phyloP scores from a whole-genome alignment of 139 green algal genomes.

The Chlamydomonas urium region DNA sequence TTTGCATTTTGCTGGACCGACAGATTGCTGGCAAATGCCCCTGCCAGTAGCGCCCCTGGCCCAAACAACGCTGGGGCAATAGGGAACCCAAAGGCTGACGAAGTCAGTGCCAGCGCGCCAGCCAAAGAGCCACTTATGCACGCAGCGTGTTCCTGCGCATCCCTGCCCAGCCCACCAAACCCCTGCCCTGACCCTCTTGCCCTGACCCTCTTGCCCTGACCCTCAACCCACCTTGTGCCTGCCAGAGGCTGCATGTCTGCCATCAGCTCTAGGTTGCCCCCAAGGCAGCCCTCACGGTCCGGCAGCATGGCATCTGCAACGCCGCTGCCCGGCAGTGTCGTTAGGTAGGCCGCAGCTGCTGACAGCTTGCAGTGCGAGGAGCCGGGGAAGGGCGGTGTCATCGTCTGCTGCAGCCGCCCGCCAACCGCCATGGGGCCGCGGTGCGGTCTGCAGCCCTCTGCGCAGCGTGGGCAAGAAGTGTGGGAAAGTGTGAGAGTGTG shows the following conservation, averaged over 20 bases:
- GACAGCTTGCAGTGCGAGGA: slow-evolving; percentile 4
- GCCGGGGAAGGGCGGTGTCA: neutral
- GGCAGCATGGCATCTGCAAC: neutral
- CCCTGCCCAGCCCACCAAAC: too few species aligned
- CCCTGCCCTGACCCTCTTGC: too few species aligned
- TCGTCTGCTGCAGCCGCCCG: slow-evolving; percentile 41
- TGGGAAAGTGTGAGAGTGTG: neutral
- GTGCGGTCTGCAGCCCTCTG: neutral
- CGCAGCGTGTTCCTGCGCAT: too few species aligned
- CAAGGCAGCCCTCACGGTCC: slow-evolving; percentile 9
- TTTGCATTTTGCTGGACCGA: too few species aligned
- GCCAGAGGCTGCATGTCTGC: slow-evolving; percentile 10
- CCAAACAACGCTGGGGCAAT: too few species aligned
- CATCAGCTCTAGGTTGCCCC: slow-evolving; percentile 19
- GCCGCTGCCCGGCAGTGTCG: neutral
- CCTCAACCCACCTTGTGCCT: slow-evolving; percentile 12
- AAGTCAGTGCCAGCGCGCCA: too few species aligned
- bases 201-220: too few species aligned
- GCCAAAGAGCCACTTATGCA: too few species aligned
- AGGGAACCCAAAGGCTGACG: too few species aligned
- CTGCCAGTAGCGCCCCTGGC: too few species aligned
- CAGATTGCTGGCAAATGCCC: too few species aligned
- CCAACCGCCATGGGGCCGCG: slow-evolving; percentile 42
- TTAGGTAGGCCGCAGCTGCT: neutral
- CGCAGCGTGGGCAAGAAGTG: neutral